Evolutionary conservation across 306 rosid genomes (phyloP).

Genomic region (Dryas drummondii): DNA sequence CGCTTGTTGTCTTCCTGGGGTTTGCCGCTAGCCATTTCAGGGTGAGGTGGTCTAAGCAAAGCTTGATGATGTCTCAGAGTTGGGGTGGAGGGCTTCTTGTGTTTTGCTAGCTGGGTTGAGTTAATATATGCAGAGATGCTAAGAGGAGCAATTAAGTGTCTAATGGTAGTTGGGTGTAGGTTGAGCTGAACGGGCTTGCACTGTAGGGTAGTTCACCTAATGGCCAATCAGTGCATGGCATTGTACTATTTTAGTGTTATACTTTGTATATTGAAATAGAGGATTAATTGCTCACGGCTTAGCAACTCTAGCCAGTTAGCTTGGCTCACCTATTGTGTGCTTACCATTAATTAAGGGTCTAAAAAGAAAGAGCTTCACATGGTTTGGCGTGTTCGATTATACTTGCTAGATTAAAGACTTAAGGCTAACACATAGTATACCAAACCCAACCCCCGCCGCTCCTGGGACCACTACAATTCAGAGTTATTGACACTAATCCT

Average conservation of each 20-base stretch:
- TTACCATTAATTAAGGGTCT: background rate
- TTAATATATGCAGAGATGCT: background rate
- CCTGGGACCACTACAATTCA: too few species aligned
- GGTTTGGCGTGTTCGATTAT: background rate
- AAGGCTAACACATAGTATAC: too few species aligned
- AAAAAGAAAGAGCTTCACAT: background rate
- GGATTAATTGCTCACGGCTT: background rate
- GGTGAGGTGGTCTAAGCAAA: background rate
- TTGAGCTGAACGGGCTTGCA: conserved; percentile 25
- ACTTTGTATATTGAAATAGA: background rate
- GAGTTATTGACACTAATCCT: too few species aligned
- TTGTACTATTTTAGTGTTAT: background rate
- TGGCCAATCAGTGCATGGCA: background rate
- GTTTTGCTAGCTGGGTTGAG: background rate
- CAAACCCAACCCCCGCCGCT: too few species aligned
- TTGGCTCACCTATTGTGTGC: background rate
- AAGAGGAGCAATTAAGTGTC: background rate
- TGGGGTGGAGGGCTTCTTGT: background rate
- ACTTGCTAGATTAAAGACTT: background rate
- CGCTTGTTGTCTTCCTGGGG: conserved; percentile 41
- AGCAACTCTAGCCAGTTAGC: too few species aligned
- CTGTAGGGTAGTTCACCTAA: conserved; percentile 43
- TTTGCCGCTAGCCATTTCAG: background rate
- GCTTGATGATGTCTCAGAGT: background rate
- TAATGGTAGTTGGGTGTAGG: conserved; percentile 31